Conservation (phyloP, 1,284 basidiomycete species). For the Cryptococcus sp. region DNA sequence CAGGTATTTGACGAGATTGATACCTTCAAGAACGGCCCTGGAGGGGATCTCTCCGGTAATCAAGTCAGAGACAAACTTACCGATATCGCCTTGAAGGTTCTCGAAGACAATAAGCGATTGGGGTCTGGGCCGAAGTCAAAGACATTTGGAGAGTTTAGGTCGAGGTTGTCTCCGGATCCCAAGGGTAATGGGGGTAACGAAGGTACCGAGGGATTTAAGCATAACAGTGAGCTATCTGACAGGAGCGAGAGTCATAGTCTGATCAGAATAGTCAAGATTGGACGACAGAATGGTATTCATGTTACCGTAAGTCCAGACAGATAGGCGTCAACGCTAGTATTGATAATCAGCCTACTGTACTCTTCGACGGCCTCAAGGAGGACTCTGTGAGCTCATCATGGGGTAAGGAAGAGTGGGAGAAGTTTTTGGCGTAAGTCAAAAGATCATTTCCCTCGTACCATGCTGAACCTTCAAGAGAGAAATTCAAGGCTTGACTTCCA, state of each 20-base stretch:
- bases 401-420: conserved; percentile 76
- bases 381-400: conserved; percentile 76
- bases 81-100: conserved; percentile 40
- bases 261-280: conserved; percentile 62
- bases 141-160: conserved; percentile 33
- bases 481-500: no score
- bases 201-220: conserved; percentile 36
- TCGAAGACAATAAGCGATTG: conserved; percentile 32
- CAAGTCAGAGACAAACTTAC: conserved; percentile 74
- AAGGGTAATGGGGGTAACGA: conserved; percentile 51
- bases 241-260: conserved; percentile 2
- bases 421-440: conserved; percentile 59
- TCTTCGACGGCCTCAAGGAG: conserved; percentile 80
- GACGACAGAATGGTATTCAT: conserved; percentile 86
- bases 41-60: conserved; percentile 63
- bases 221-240: conserved; percentile 16
- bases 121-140: conserved; percentile 26
- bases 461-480: no score
- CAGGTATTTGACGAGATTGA: conserved; percentile 58
- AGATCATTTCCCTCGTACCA: no score
- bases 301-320: conserved; percentile 57
- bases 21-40: conserved; percentile 58
- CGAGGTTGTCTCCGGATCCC: conserved; percentile 28
- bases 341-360: conserved; percentile 59
- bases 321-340: neutral